Percentiles rank a stretch among this genome's conserved stretches.
phyloP scores from a whole-genome alignment of 305 asterid genomes.

The Solanum hybrid region DNA sequence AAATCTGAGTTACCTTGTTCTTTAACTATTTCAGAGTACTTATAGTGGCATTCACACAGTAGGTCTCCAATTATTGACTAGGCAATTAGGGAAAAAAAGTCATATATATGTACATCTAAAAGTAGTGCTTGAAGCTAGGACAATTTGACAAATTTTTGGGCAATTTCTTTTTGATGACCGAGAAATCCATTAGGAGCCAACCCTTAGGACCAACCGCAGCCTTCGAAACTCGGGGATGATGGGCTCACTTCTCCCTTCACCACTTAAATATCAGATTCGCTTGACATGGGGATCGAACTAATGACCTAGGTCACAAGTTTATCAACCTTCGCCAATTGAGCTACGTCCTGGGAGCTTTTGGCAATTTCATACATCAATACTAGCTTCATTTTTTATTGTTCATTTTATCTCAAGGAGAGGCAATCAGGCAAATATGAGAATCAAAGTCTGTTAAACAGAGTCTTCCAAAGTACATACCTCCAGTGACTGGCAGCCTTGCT shows the following conservation, averaged over 20 bases:
- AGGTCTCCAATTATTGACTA: not conserved
- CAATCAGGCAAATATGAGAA: not conserved
- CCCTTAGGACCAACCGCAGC: not conserved
- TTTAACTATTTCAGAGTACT: not conserved
- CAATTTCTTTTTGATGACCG: not conserved
- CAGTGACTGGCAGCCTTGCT: slow-evolving; percentile 61
- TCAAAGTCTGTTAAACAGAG: not conserved
- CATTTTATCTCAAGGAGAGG: not conserved
- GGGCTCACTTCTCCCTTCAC: not conserved
- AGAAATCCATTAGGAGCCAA: not conserved
- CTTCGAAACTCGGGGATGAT: not conserved
- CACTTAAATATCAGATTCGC: not conserved
- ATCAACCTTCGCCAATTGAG: not conserved
- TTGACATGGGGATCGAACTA: not conserved
- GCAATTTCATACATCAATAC: not conserved
- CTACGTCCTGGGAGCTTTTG: not conserved
- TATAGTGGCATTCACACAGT: not conserved
- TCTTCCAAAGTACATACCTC: slow-evolving; percentile 37
- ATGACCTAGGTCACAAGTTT: not conserved
- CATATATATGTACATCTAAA: not conserved
- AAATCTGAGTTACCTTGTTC: not conserved
- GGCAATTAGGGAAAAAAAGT: not conserved
- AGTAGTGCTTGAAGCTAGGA: not conserved
- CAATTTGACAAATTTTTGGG: not conserved
- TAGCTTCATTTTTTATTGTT: not conserved